A percentile compares a stretch with the other conserved stretches of the same genome.
Evolutionary conservation across 768 basidiomycete genomes (phyloP).

Genomic region (Leucocoprinus birnbaumii): DNA sequence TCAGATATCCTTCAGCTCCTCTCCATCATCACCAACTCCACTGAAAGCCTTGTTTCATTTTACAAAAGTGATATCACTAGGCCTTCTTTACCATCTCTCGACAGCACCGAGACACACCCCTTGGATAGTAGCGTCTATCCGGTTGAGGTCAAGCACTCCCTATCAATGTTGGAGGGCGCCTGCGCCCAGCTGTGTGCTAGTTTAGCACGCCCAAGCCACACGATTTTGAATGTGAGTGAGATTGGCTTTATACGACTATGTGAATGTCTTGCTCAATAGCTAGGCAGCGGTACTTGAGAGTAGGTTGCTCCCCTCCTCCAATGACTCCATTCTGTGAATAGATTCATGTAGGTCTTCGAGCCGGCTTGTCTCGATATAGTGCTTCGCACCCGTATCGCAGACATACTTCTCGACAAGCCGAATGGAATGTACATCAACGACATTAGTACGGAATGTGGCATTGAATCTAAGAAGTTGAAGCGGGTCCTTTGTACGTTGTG

Average conservation of each 20-base stretch:
- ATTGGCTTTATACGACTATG: too few species aligned
- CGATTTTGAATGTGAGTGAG: constrained; percentile 24
- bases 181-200: constrained; percentile 24
- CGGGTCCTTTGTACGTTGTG: constrained; percentile 31
- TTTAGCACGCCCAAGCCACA: constrained; percentile 23
- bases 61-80: constrained; percentile 21
- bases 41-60: background rate
- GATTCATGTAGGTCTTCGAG: constrained; percentile 19
- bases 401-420: constrained; percentile 27
- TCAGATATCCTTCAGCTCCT: constrained; percentile 6
- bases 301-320: background rate
- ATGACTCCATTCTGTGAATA: too few species aligned
- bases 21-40: background rate
- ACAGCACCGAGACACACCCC: constrained; percentile 27
- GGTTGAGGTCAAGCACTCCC: constrained; percentile 16
- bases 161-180: constrained; percentile 25
- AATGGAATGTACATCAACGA: constrained; percentile 28
- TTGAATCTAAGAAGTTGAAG: constrained; percentile 29
- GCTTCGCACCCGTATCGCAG: constrained; percentile 27
- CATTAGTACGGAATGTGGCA: constrained; percentile 20
- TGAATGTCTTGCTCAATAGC: too few species aligned
- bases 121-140: constrained; percentile 24
- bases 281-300: background rate
- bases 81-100: constrained; percentile 26
- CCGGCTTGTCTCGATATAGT: constrained; percentile 28